Base-by-base conservation (phyloP, 2,329 filamentous ascomycete genomes). In the Fusarium sp. region DNA sequence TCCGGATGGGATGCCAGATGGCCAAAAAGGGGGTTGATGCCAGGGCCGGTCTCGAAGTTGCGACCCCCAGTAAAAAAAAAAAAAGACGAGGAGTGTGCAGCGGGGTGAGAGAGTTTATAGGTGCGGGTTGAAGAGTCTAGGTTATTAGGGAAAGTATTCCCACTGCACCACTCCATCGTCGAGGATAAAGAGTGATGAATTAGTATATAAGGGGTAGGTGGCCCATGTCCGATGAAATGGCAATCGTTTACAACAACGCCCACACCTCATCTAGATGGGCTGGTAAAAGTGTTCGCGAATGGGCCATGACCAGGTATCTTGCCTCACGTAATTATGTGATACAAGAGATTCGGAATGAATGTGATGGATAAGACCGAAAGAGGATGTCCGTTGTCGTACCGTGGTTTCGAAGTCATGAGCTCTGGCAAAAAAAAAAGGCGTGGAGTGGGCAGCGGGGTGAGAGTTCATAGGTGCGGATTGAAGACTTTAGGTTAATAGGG, bases 101-200 rank as follows among this genome's bases (percentile, higher is more conserved):
- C n/a, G 35, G 23, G 47, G 9, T 50, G 15, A 42, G 47, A 42
- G 23, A 25, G 47, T 21, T 42, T 50, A 11, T 36, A 53, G 50
- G 41, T 14, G 50, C 33, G 50, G 18, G 10, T 21, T 27, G 21
- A 29, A 25, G 42, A 36, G 21, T 53, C 36, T 29, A 53, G 50
- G 41, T 53, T 53, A 36, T 36, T 53, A 48, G 41, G 41, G 27
- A 37, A 57, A 43, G 43, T 15, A 33, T 18, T 59, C 41, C 52
- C 43, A 50, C 25, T 39, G 29, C 31, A 55, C 51, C 52, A 55
- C 49, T 25, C 21, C 52, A 39, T 50, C 47, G 43, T 8, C 25
- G n/a, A 21, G 11, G 20, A 21, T 8, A 4, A 20, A 17, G n/a
- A 17, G 15, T 11, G 25, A 20, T 37, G 21, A 17, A 31, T 33